Evolutionary conservation across 2,329 filamentous ascomycete species (phyloP), one percentile per base, ranked within the genome.

Genomic region (Saccharata proteae): DNA sequence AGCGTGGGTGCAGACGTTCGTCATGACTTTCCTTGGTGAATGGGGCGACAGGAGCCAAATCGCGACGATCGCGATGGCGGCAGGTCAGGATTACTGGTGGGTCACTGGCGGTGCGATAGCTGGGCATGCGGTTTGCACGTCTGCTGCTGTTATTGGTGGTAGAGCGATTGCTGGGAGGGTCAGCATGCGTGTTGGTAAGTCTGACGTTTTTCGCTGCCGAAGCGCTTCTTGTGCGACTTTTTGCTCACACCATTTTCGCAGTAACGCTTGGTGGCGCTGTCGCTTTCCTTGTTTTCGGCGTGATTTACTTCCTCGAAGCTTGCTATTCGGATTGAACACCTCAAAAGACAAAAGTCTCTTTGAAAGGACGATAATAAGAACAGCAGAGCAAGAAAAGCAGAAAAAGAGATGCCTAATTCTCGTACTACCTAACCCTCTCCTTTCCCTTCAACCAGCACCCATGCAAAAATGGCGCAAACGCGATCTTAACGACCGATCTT

Each of bases 11-110:
- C 88, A 96, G 59, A 98, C 90, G 0, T 98, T 98, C 52, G 74
- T 92, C 45, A 98, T 98, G 90, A 98, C 90, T 2, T 98, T 98
- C 61, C 62, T 98, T 17, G 90, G 90, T 23, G 90, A 98, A 57
- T 98, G 90, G 90, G 90, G 90, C 35, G 90, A 98, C 50, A 76
- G 90, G 43, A 93, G 83, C 53, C 90, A 98, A 61, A 96, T 98
- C 48, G 90, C 90, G 14, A 98, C 90, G 0, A 93, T 98, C 51
- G 90, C 90, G 32, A 98, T 98, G 90, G 90, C 90, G 29, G 88
- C 90, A 19, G 90, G 90, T 13, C 83, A 93, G 56, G 90, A 98
- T 54, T 98, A 96, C 57, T 96, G 88, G 88, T 94, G 85, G 81
- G 90, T 98, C 20, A 94, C 85, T 4, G 66, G 85, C 27, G 90